Evolutionary conservation across 495 filamentous ascomycete genomes (phyloP).

Genomic region (Achaetomiella virescens): DNA sequence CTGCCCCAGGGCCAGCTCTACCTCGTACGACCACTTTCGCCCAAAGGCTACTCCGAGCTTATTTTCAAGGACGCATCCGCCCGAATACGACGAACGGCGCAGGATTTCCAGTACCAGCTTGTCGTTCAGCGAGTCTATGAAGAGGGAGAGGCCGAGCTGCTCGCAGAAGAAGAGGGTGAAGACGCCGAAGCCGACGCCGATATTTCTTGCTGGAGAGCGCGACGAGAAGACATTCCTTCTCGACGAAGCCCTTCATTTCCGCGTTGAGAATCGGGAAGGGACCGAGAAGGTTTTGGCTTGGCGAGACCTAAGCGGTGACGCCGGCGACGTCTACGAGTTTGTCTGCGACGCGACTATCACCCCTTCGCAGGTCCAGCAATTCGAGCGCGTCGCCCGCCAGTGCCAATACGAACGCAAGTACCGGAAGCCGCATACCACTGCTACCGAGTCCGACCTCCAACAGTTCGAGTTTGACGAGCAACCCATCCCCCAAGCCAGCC

Average conservation of each 20-base stretch:
- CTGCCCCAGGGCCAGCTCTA: constrained; percentile 94
- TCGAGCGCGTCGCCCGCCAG: constrained; percentile 78
- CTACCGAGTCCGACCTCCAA: constrained; percentile 71
- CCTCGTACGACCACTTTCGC: constrained; percentile 87
- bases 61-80: constrained; percentile 97
- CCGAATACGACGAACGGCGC: constrained; percentile 82
- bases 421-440: constrained; percentile 66
- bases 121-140: constrained; percentile 95
- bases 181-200: constrained; percentile 66
- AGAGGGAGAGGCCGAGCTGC: constrained; percentile 87
- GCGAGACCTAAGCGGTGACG: constrained; percentile 90
- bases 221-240: constrained; percentile 97
- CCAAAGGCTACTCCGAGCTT: constrained; percentile 95
- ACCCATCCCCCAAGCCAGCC: constrained; percentile 77
- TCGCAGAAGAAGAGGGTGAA: constrained; percentile 76
- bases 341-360: constrained; percentile 74
- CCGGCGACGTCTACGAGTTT: constrained; percentile 92
- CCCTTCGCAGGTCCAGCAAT: constrained; percentile 65
- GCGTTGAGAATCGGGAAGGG: constrained; percentile 69
- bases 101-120: constrained; percentile 94
- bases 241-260: constrained; percentile 84
- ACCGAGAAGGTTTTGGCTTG: constrained; percentile 83
- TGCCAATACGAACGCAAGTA: constrained; percentile 98
- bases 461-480: constrained; percentile 76
- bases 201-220: constrained; percentile 59